Conservation (phyloP, 2,329 filamentous ascomycete genomes). For the Metarhizium anisopliae region DNA sequence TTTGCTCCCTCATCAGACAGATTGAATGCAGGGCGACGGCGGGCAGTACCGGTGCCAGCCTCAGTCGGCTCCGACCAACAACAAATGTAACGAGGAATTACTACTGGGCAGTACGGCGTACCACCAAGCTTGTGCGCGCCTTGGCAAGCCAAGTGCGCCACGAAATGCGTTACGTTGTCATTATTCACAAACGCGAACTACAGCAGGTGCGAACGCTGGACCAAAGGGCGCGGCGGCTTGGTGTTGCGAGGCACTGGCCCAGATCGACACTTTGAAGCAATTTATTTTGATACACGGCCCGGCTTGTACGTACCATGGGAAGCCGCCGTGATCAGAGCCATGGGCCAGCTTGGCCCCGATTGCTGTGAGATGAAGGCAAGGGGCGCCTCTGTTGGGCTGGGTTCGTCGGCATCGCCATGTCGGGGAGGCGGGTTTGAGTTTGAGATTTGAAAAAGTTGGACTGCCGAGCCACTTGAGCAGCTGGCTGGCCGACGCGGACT, state of each 20-base stretch:
- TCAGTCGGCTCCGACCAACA: background rate
- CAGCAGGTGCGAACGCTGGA: background rate
- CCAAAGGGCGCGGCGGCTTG: background rate
- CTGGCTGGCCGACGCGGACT: background rate
- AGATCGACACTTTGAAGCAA: background rate
- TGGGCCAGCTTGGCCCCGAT: background rate
- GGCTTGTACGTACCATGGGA: background rate
- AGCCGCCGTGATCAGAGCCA: background rate
- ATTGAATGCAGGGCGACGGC: too few relatives aligned
- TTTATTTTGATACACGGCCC: background rate
- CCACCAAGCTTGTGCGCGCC: background rate
- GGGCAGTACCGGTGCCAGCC: background rate
- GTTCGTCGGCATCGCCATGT: too few relatives aligned
- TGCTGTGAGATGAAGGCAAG: too few relatives aligned
- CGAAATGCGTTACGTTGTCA: background rate
- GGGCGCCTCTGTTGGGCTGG: too few relatives aligned
- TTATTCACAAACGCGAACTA: background rate
- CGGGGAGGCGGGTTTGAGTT: too few relatives aligned
- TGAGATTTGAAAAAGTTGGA: background rate
- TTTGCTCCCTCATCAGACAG: background rate
- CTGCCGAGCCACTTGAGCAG: constrained; percentile 1
- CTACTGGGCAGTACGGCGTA: background rate
- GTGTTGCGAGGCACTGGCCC: background rate
- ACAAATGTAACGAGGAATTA: too few relatives aligned
- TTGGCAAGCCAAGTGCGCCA: background rate